These are phyloP conservation scores for Candida railenensis DNA, from an alignment of 805 yeast species.

Conservation along the genomic window DNA sequence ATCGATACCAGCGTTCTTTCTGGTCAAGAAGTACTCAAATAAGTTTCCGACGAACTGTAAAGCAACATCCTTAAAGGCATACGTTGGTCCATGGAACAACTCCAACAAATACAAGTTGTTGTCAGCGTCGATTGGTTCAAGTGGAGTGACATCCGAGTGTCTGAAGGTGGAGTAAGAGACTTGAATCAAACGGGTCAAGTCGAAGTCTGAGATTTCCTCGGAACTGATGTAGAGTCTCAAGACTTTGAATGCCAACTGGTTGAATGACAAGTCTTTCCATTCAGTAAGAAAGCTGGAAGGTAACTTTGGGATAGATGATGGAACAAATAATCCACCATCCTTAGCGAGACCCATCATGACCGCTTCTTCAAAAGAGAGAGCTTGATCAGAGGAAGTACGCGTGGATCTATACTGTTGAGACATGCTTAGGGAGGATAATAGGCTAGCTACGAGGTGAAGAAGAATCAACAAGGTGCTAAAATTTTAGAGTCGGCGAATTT, in stretches of 20 bases:
- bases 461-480: not conserved
- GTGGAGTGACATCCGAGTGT: conserved; percentile 83
- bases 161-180: conserved; percentile 91
- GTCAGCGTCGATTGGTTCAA: conserved; percentile 57
- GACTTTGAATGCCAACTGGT: conserved; percentile 84
- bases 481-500: not conserved
- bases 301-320: conserved; percentile 74
- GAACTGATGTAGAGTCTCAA: conserved; percentile 73
- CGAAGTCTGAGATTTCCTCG: conserved; percentile 71
- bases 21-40: conserved; percentile 84
- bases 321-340: conserved; percentile 95
- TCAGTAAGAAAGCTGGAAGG: conserved; percentile 51
- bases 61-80: conserved; percentile 98
- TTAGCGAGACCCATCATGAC: conserved; percentile 89
- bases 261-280: conserved; percentile 78
- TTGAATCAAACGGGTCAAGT: conserved; percentile 58
- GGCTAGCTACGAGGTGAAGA: not conserved
- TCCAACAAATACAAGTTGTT: conserved; percentile 76
- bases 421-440: conserved; percentile 26
- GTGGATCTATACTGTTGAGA: conserved; percentile 68
- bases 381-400: conserved; percentile 54
- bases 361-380: conserved; percentile 73
- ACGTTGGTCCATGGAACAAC: conserved; percentile 98
- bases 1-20: conserved; percentile 60
- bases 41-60: conserved; percentile 96